Base-by-base conservation (phyloP, 495 filamentous ascomycete genomes). In the Delitschia confertaspora region DNA sequence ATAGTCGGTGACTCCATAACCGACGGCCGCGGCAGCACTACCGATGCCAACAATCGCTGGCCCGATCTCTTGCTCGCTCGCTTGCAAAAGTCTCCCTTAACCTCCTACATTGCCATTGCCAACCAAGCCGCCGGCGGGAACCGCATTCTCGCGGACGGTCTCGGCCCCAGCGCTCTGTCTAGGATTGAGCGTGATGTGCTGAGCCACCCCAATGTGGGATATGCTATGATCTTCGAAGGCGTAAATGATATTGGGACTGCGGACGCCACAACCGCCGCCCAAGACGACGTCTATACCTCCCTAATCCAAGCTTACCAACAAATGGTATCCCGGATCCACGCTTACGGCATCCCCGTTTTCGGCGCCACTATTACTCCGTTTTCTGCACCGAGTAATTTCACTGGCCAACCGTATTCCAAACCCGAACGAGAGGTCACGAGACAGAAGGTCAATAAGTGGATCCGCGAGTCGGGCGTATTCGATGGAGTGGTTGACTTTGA, bases 111-210 rank as follows among this genome's bases (percentile, higher is more conserved):
- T 26, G 65, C 70, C 3, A 66, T 85, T 11, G 65, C 72, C 51
- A 86, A 85, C 63, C 76, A 83, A 65, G 80, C 79, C n/a, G 80
- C 79, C 0, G 82, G 81, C 24, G 80, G 81, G 27, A 85, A 86
- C 64, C 65, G 76, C 2, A 69, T 85, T 1, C 69, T 86, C 0
- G 56, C 49, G 16, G 78, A 80, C 42, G 74, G 79, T 2, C 65
- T 78, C 0, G 82, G 82, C 4, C 79, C 80, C 3, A 74, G 73
- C 16, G 69, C 78, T 1, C 57, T 82, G 24, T 61, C 64, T 34
- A 73, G 82, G 0, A 67, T 82, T 48, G 75, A 82, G 54, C 69
- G 80, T 10, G 82, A 86, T 55, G 69, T 78, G 3, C 60, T 86
- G 10, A 53, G 67, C 0, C 70, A 74, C 6, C 63, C 71, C 1